A percentile compares a stretch with the other conserved stretches of the same genome.
These are phyloP conservation scores for Vitellaria paradoxa DNA, from an alignment of 179 eudicot species.

Conservation along the genomic window DNA sequence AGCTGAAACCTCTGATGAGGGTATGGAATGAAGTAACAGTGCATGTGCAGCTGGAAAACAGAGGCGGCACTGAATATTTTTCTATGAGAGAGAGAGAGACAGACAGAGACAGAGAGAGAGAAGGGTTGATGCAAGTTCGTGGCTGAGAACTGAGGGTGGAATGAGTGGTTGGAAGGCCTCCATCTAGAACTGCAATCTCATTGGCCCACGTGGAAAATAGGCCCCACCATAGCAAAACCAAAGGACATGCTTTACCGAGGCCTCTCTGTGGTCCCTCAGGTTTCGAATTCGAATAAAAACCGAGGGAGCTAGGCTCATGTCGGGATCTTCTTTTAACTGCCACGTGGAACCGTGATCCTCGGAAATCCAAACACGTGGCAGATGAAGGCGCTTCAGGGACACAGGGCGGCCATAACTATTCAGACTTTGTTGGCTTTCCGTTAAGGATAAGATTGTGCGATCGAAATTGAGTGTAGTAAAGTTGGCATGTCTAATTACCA, in stretches of 20 bases:
- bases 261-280: no score
- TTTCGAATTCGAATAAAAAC: no score
- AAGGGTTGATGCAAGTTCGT: slow-evolving; percentile 1
- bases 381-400: no score
- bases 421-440: no score
- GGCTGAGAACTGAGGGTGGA: slow-evolving; percentile 24
- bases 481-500: no score
- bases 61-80: slow-evolving; percentile 4
- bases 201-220: slow-evolving; percentile 27
- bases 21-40: not conserved
- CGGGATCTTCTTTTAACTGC: no score
- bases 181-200: slow-evolving; percentile 26
- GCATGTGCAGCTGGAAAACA: not conserved
- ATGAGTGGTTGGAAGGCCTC: slow-evolving; percentile 12
- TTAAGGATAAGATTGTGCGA: no score
- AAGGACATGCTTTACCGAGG: not conserved
- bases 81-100: slow-evolving; percentile 17
- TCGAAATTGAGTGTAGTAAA: no score
- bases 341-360: no score
- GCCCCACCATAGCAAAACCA: slow-evolving; percentile 4
- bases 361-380: no score
- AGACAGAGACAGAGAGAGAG: slow-evolving; percentile 4
- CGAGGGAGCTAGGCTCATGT: no score
- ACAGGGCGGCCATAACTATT: no score
- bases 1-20: not conserved